Conservation (phyloP, 2,329 filamentous ascomycete genomes). For the Fusarium denticulatum region DNA sequence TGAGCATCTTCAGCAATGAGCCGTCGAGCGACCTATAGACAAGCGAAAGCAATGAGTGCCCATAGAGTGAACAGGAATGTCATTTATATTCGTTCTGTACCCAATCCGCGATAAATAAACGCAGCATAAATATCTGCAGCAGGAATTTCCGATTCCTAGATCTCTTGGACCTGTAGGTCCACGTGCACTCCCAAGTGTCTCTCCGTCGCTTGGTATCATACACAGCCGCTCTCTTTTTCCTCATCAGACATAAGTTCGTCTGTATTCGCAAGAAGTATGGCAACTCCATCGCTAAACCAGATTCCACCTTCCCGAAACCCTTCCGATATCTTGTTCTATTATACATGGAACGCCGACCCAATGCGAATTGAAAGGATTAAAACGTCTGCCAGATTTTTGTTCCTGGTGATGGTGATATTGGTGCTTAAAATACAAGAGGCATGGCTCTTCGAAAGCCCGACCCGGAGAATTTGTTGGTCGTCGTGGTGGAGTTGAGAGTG, state of each 20-base stretch:
- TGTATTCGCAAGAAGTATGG: constrained; percentile 30
- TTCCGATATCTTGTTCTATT: constrained; percentile 41
- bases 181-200: constrained; percentile 5
- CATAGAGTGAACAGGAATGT: constrained; percentile 34
- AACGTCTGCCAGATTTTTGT: constrained; percentile 34
- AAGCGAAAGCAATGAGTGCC: background rate
- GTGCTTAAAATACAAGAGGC: constrained; percentile 36
- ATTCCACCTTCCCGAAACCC: constrained; percentile 30
- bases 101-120: constrained; percentile 25
- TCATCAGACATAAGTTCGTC: constrained; percentile 30
- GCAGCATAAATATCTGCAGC: constrained; percentile 18
- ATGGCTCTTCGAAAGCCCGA: constrained; percentile 2
- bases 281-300: constrained; percentile 40
- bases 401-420: constrained; percentile 26
- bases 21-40: constrained; percentile 35
- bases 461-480: constrained; percentile 17
- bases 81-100: constrained; percentile 40
- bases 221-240: constrained; percentile 23
- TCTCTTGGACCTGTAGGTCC: constrained; percentile 9
- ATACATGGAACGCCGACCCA: constrained; percentile 49
- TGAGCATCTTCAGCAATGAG: constrained; percentile 55
- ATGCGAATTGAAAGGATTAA: constrained; percentile 43
- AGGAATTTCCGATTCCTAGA: constrained; percentile 9
- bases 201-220: constrained; percentile 25
- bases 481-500: constrained; percentile 43